Percentiles rank a stretch among this genome's conserved stretches.
phyloP scores from a whole-genome alignment of 139 green algal genomes.

The Tetradesmus lagerheimii region DNA sequence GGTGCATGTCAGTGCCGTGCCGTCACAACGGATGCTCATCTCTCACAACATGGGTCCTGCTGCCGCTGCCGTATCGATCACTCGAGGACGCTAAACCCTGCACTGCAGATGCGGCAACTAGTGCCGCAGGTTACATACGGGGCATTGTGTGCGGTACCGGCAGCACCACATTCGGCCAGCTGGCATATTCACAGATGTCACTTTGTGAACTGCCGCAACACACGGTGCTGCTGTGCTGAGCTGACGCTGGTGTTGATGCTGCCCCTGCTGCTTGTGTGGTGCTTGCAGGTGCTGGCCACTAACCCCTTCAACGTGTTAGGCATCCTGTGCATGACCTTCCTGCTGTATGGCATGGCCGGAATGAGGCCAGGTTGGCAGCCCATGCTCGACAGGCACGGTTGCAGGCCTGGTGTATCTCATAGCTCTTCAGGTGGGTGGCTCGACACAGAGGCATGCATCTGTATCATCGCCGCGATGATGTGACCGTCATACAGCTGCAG shows the following conservation, averaged over 20 bases:
- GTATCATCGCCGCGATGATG: not conserved
- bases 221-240: not conserved
- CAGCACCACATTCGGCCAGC: too few relatives aligned
- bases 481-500: not conserved
- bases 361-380: not conserved
- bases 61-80: conserved; percentile 33
- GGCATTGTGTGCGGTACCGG: too few relatives aligned
- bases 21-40: conserved; percentile 64
- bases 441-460: not conserved
- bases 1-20: not conserved
- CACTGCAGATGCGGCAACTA: too few relatives aligned
- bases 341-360: conserved; percentile 58
- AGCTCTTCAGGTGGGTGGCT: not conserved
- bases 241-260: not conserved
- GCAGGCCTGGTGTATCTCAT: conserved; percentile 40
- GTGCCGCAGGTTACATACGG: too few relatives aligned
- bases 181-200: too few relatives aligned
- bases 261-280: not conserved
- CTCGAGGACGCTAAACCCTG: too few relatives aligned
- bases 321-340: conserved; percentile 40
- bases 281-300: not conserved
- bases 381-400: not conserved
- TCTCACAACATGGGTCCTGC: conserved; percentile 65
- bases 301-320: conserved; percentile 54
- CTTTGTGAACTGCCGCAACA: too few relatives aligned